phyloP scores from a whole-genome alignment of 2,329 filamentous ascomycete species.

The Lachnellula occidentalis region DNA sequence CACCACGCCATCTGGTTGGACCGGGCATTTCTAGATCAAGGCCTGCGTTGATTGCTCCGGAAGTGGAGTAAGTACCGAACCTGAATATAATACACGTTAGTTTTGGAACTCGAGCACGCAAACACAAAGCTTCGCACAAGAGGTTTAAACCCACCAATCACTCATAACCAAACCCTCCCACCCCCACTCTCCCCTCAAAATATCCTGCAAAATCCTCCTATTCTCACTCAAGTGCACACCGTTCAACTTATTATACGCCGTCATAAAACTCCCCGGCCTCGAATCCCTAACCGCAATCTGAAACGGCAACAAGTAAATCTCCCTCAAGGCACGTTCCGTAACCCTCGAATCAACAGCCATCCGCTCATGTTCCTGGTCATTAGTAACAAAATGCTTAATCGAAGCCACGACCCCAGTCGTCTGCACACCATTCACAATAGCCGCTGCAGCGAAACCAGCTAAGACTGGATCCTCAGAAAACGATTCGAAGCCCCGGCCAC shows the following conservation, averaged over 20 bases:
- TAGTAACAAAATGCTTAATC: conserved; percentile 42
- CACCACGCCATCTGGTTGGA: conserved; percentile 28
- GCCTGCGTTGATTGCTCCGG: conserved; percentile 43
- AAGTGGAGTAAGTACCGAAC: conserved; percentile 46
- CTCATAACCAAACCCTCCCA: conserved; percentile 41
- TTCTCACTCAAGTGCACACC: conserved; percentile 38
- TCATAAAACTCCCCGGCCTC: conserved; percentile 39
- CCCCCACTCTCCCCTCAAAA: conserved; percentile 38
- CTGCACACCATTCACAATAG: conserved; percentile 39
- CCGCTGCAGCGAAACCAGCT: conserved; percentile 37
- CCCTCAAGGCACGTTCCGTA: conserved; percentile 33
- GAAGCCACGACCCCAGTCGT: conserved; percentile 35
- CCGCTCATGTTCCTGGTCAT: conserved; percentile 37
- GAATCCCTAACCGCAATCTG: conserved; percentile 37
- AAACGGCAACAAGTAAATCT: conserved; percentile 41
- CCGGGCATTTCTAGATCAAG: conserved; percentile 56
- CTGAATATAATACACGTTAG: background rate
- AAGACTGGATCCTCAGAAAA: conserved; percentile 44
- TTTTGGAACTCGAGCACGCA: background rate
- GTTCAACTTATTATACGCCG: conserved; percentile 41
- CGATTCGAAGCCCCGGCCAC: conserved; percentile 43
- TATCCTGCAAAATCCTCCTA: conserved; percentile 31
- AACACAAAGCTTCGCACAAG: background rate
- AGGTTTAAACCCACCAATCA: conserved; percentile 36
- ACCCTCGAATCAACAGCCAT: conserved; percentile 32